phyloP scores from a whole-genome alignment of 495 filamentous ascomycete species.

The Aspergillus indologenus region DNA sequence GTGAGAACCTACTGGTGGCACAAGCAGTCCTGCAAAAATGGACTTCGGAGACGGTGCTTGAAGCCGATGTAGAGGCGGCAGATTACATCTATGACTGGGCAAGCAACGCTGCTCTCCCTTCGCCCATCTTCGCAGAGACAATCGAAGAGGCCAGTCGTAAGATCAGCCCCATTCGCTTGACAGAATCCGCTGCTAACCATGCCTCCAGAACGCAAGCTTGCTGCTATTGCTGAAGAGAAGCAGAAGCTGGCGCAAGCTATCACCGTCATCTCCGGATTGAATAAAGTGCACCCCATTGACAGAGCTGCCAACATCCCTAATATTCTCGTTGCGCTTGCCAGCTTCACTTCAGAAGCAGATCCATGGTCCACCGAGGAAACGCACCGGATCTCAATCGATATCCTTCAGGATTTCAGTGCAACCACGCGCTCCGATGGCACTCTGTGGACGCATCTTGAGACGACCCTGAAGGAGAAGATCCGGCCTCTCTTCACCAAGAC shows the following conservation, averaged over 20 bases:
- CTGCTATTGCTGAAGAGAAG: slow-evolving; percentile 18
- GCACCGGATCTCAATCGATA: slow-evolving; percentile 25
- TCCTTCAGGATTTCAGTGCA: slow-evolving; percentile 41
- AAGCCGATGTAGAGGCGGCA: slow-evolving; percentile 26
- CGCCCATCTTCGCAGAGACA: slow-evolving; percentile 29
- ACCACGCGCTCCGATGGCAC: slow-evolving; percentile 10
- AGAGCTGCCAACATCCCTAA: slow-evolving; percentile 19
- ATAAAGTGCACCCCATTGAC: slow-evolving; percentile 17
- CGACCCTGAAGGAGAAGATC: slow-evolving; percentile 51
- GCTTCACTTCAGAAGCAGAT: slow-evolving; percentile 49
- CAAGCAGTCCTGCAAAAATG: slow-evolving; percentile 24
- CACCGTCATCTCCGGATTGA: slow-evolving; percentile 31
- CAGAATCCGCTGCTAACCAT: not conserved
- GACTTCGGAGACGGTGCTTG: slow-evolving; percentile 17
- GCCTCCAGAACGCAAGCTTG: slow-evolving; percentile 17
- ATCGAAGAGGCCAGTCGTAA: slow-evolving; percentile 28
- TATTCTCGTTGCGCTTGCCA: slow-evolving; percentile 36
- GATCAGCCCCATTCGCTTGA: slow-evolving; percentile 10
- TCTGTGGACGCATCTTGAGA: slow-evolving; percentile 51
- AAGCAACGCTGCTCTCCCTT: slow-evolving; percentile 32
- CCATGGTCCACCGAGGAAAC: slow-evolving; percentile 51
- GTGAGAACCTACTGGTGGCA: slow-evolving; percentile 32
- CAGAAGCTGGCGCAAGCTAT: slow-evolving; percentile 23
- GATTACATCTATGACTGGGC: slow-evolving; percentile 38
- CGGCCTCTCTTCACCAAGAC: slow-evolving; percentile 68